Base-by-base conservation (phyloP, 2,329 filamentous ascomycete genomes). In the Ceratocystiopsis brevicomis region DNA sequence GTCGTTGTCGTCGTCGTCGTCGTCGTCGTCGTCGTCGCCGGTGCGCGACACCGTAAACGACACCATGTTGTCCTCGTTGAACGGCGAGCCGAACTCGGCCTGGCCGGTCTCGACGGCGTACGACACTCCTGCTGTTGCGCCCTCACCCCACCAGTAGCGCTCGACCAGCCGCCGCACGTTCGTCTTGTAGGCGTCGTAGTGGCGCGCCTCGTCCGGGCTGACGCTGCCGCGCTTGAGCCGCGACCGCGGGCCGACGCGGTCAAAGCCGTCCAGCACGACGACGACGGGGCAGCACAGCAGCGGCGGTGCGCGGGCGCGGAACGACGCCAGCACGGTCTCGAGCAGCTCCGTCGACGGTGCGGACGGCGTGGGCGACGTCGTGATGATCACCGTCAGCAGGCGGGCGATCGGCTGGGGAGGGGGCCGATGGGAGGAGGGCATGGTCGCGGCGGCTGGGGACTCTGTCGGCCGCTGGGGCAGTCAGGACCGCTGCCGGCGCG, bases 361-460 rank as follows among this genome's bases (percentile, higher is more conserved):
- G 1, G 69, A 73, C 0, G 69, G 69, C 0, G 69, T 73, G 0
- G 69, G 63, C 3, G 69, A 73, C 0, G 69, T 73, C 1, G 69
- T 72, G 48, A 73, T 61, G 40, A 73, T 61, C 41, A 68, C 53
- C 0, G 64, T 67, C 34, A 68, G 32, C 10, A 49, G 50, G 13
- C 36, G n/a, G 18, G 45, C 21, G 11, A 49, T 43, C 15, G 25
- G 25, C 8, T 30, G 25, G 25, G 25, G 25, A 9, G 25, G 25
- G 33, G 13, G 33, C 33, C 11, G 17, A 35, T 14, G n/a, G 16
- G 8, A 17, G 2, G 1, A 17, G 18, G 25, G 25, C 25, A 21
- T 21, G 21, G 21, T 21, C 21, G 21, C 4, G 21, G 21, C 4
- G 21, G 21, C 4, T 4, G 4, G 18, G 12, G 36, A n/a, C 17